Evolutionary conservation across 2,329 filamentous ascomycete genomes (phyloP), one percentile per base, ranked within the genome.

Genomic region (Graphilbum ipis-grandicollis): DNA sequence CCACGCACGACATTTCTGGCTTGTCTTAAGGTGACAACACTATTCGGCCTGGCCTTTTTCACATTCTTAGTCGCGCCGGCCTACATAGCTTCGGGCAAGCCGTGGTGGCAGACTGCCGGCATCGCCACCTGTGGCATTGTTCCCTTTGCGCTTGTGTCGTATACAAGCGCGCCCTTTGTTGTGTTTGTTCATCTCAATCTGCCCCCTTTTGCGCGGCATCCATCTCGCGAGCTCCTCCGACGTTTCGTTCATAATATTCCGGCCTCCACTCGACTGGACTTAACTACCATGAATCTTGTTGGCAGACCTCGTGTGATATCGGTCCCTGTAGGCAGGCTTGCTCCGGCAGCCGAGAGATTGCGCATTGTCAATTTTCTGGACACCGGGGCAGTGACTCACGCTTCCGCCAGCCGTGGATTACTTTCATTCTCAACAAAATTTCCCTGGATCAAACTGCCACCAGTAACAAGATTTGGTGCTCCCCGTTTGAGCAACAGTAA

Each of bases 131-230:
- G 66, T 42, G 73, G 77, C 46, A 52, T 76, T 28, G 54, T 79
- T 9, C 82, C 82, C 3, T 58, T 84, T 47, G 39, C 71, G 26
- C 71, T 75, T 48, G 63, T 83, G 18, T 61, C 38, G 19, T 78
- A 74, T 52, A 67, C 68, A 33, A 73, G 76, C 2, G 63, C 71
- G 1, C 79, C 82, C 3, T 81, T 79, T 49, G 79, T 88, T 8
- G 73, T 74, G 30, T 74, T 75, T 49, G 65, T 90, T 41, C 72
- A 80, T 53, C 58, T 90, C 35, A 67, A 69, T 18, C 62, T 86
- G 2, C 83, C 83, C 0, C 52, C 61, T 1, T 68, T 67, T 45
- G 79, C 78, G 14, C 71, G 79, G 32, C 55, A 62, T 29, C 79
- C 75, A 1, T 31, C 29, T 18, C 29, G 29, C 7, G 57, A 66